A percentile compares a stretch with the other conserved stretches of the same genome.
phyloP scores from a whole-genome alignment of 2,329 filamentous ascomycete species.

The Fusarium albosuccineum region DNA sequence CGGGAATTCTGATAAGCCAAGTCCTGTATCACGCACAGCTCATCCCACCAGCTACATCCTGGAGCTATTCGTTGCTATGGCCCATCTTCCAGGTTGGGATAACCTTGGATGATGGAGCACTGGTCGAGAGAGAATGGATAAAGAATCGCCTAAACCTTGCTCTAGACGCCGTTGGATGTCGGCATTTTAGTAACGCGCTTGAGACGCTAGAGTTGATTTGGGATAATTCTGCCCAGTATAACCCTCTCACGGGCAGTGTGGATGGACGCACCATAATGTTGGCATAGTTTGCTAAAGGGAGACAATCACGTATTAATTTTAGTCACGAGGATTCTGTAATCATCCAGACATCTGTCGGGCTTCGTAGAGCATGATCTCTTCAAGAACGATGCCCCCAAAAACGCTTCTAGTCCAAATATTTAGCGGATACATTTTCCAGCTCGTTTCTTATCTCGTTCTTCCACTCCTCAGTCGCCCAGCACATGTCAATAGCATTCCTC shows the following conservation, averaged over 20 bases:
- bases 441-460: slow-evolving; percentile 6
- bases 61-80: slow-evolving; percentile 20
- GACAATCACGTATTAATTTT: neutral
- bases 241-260: neutral
- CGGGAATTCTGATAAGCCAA: neutral
- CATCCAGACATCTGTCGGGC: neutral
- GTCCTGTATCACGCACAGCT: neutral
- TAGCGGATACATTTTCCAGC: neutral
- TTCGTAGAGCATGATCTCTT: neutral
- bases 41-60: slow-evolving; percentile 2
- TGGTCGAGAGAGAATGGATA: neutral
- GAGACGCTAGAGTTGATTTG: slow-evolving; percentile 3
- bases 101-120: neutral
- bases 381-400: neutral
- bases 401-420: neutral
- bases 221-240: neutral
- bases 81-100: slow-evolving; percentile 17
- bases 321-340: neutral
- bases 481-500: slow-evolving; percentile 59
- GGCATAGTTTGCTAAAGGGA: neutral
- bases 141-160: neutral
- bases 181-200: slow-evolving; percentile 28
- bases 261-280: slow-evolving; percentile 15
- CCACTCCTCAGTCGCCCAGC: slow-evolving; percentile 53
- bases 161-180: slow-evolving; percentile 15